Base-by-base conservation (phyloP, 495 filamentous ascomycete species). In the Aspergillus cristatus region DNA sequence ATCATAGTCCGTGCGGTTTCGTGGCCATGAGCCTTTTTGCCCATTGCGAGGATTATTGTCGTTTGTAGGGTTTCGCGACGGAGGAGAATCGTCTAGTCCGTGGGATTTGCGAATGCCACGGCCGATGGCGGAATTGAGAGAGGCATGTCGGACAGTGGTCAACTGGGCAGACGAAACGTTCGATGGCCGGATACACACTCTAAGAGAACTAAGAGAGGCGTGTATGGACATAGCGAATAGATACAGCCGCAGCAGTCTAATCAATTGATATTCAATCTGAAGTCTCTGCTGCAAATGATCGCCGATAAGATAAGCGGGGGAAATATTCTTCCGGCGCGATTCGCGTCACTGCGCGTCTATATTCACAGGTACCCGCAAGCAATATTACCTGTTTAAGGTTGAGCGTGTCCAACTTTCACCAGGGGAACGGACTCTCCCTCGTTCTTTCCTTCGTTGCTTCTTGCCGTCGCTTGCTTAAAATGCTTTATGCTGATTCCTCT, bases 41-140 rank as follows among this genome's bases (percentile, higher is more conserved):
- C n/a, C n/a, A n/a, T n/a, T n/a, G n/a, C n/a, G n/a, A n/a, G n/a
- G n/a, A n/a, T n/a, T n/a, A n/a, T n/a, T n/a, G n/a, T n/a, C n/a
- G n/a, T n/a, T n/a, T 24, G 20, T 4, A 24, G 4, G 20, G 20
- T 4, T 4, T 24, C 20, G 4, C 8, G 4, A 4, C 8, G 4
- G 20, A 8, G 20, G 20, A 24, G 20, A 6, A 7, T 38, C 42
- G 17, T 41, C 46, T 24, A 36, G 24, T 10, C 45, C 34, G 3
- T 53, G 51, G 14, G 68, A 68, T 39, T 62, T 59, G 36, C 64
- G 62, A 32, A 73, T 63, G 4, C 72, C 74, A 14, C 68, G 63
- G 18, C 60, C 63, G 47, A 79, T 78, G 18, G 74, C 71, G 10
- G 70, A 71, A 32, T 64, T 74, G 34, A 74, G 57, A n/a, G 74